Conservation (phyloP, 176 grass and related monocot species). For the Ananas comosus region DNA sequence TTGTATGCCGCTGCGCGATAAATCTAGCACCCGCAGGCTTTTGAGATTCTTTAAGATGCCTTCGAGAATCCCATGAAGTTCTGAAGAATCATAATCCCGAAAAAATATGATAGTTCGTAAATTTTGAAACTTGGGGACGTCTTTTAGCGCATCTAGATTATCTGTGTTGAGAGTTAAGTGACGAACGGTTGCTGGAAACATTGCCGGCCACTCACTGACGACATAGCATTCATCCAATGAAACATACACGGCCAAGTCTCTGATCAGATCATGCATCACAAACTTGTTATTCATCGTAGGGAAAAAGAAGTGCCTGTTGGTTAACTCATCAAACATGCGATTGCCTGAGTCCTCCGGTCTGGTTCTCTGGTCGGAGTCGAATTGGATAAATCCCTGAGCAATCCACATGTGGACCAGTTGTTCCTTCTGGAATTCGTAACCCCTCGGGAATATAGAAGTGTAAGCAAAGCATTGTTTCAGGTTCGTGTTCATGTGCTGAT, state of each 20-base stretch:
- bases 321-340: conserved; percentile 21
- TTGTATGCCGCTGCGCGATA: conserved; percentile 9
- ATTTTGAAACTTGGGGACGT: neutral
- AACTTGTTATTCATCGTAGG: neutral
- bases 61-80: neutral
- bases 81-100: neutral
- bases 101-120: neutral
- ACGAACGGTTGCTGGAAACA: neutral
- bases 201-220: neutral
- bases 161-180: conserved; percentile 20
- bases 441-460: conserved; percentile 44
- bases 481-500: conserved; percentile 18
- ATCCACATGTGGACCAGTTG: conserved; percentile 35
- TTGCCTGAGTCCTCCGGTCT: conserved; percentile 17
- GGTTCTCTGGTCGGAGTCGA: neutral
- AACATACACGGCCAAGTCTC: conserved; percentile 30
- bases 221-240: conserved; percentile 6
- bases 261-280: conserved; percentile 42
- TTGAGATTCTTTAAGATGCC: neutral
- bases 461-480: conserved; percentile 35
- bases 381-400: conserved; percentile 26
- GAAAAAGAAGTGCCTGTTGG: conserved; percentile 33
- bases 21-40: conserved; percentile 12
- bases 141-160: neutral
- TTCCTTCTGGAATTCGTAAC: conserved; percentile 31